Conservation (phyloP, 176 grass and related monocot species). For the Olyra latifolia region DNA sequence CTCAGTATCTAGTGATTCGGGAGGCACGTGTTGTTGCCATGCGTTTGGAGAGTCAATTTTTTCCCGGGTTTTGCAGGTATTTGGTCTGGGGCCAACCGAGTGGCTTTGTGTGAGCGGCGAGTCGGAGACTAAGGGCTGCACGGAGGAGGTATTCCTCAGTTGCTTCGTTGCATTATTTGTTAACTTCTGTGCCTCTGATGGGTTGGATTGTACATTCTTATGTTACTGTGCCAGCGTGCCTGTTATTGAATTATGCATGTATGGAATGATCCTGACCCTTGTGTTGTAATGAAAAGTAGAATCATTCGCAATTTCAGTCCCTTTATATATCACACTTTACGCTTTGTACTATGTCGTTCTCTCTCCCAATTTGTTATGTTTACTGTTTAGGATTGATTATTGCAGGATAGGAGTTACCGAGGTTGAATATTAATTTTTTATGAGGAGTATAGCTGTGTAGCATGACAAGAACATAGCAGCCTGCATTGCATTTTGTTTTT, state of each 20-base stretch:
- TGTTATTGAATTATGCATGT: not conserved
- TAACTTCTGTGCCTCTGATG: conserved; percentile 6
- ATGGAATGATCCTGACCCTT: not conserved
- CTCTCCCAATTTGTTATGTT: not conserved
- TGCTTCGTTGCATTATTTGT: not conserved
- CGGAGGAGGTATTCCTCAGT: conserved; percentile 59
- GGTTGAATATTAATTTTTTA: not conserved
- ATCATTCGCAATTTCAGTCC: not conserved
- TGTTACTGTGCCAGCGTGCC: not conserved
- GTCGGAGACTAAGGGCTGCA: conserved; percentile 46
- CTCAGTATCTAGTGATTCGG: not conserved
- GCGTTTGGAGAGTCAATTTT: not conserved
- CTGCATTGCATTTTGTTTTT: not conserved
- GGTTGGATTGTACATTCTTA: not conserved
- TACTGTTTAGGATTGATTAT: not conserved
- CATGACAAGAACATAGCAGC: not conserved
- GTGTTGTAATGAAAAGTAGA: not conserved
- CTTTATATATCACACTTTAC: not conserved
- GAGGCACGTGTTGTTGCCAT: not conserved
- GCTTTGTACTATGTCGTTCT: not conserved
- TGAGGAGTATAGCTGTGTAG: not conserved
- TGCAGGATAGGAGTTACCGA: not conserved
- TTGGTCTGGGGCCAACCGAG: conserved; percentile 52
- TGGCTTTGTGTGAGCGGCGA: conserved; percentile 76
- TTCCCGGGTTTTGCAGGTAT: conserved; percentile 57